Base-by-base conservation (phyloP, 1,139 yeast genomes). In the Yamadazyma taylorii region DNA sequence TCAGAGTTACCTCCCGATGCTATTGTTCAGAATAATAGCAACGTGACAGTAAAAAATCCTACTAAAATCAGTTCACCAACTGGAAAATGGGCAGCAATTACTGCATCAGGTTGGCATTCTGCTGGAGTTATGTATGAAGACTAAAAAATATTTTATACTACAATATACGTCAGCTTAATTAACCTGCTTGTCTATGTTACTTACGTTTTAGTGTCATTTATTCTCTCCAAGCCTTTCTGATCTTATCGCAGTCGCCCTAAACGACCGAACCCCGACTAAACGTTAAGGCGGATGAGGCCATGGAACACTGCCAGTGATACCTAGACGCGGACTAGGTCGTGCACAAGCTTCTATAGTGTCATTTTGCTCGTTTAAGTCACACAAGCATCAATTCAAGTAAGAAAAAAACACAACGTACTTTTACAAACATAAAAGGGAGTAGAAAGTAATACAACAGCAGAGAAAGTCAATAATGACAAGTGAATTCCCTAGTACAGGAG, bases 81-180 rank as follows among this genome's bases (percentile, higher is more conserved):
- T 5, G 79, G 78, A 0, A 63, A 69, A 48, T 55, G 76, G 76
- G 50, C 52, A 44, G 76, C 78, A 1, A 70, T 81, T 33, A 72
- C 85, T 2, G 85, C 88, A 10, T 78, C 81, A n/a, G 95, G 95
- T 2, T 85, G 92, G 94, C 94, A 85, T 40, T 78, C 88, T 1
- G 80, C 81, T 30, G 92, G 73, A 1, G 56, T 67, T 13, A 19
- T 19, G 11, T 21, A 15, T 10, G 30, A 27, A 27, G 14, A 25
- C 15, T 25, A 13, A 25, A n/a, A 11, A 7, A 24, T 19, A 19
- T 8, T 19, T 19, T 5, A 19, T 19, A 19, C 21, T 19, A 19
- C 21, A 19, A 19, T 8, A n/a, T n/a, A n/a, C n/a, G n/a, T n/a
- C n/a, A n/a, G n/a, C n/a, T n/a, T n/a, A n/a, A n/a, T n/a, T n/a